Conservation (phyloP, 495 filamentous ascomycete species). For the Penicillium ucsense region DNA sequence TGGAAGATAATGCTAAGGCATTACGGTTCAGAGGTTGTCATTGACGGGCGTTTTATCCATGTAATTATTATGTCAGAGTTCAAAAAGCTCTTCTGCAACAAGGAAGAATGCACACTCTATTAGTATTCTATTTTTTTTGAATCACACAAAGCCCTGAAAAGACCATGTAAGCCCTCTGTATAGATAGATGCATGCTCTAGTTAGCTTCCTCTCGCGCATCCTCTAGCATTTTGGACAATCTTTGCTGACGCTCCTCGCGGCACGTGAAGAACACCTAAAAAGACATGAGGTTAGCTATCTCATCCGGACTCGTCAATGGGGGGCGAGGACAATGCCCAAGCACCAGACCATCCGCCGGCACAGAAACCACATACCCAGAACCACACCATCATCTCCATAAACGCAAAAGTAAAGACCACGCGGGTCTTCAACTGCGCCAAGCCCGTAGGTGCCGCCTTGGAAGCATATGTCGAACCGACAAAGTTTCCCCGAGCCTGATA, state of each 20-base stretch:
- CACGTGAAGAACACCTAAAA: constrained; percentile 37
- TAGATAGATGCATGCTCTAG: background rate
- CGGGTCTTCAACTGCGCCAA: constrained; percentile 62
- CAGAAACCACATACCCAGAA: constrained; percentile 55
- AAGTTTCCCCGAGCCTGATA: constrained; percentile 47
- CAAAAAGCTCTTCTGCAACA: background rate
- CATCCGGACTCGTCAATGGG: background rate
- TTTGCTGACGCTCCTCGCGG: constrained; percentile 36
- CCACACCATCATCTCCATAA: constrained; percentile 79
- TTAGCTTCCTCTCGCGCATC: constrained; percentile 14
- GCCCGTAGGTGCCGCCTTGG: constrained; percentile 15
- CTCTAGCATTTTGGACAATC: constrained; percentile 26
- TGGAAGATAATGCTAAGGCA: too few relatives aligned
- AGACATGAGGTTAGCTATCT: constrained; percentile 21
- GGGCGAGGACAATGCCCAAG: background rate
- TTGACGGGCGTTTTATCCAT: background rate
- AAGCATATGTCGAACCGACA: constrained; percentile 21
- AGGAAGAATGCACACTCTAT: background rate
- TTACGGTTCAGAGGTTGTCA: too few relatives aligned
- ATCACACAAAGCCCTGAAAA: background rate
- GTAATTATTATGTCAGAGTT: constrained; percentile 1
- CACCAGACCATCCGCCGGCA: background rate
- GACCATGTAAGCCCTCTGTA: background rate
- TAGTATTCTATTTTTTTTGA: constrained; percentile 4
- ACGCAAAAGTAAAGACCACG: constrained; percentile 73